phyloP scores from a whole-genome alignment of 1,284 basidiomycete species.

The Violaceomyces palustris region DNA sequence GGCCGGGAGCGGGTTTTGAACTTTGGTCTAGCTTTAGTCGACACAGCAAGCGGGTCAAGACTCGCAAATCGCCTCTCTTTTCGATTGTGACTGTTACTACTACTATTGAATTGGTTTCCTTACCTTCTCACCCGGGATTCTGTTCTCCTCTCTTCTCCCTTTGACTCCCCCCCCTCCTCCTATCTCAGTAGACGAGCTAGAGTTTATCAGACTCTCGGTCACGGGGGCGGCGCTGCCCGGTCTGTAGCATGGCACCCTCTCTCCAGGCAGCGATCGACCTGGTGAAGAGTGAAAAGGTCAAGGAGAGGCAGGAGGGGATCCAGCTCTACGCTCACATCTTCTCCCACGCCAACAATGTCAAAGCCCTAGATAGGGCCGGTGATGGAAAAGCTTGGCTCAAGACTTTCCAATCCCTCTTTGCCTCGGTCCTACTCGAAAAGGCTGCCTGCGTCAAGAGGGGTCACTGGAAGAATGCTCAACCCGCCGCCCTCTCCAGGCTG shows the following conservation, averaged over 20 bases:
- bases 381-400: conserved; percentile 61
- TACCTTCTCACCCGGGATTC: no score
- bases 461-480: conserved; percentile 46
- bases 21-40: no score
- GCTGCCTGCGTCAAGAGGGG: conserved; percentile 59
- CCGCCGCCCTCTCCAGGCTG: conserved; percentile 61
- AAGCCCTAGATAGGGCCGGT: conserved; percentile 60
- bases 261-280: conserved; percentile 28
- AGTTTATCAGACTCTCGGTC: no score
- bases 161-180: no score
- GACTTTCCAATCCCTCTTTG: conserved; percentile 70
- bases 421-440: conserved; percentile 64
- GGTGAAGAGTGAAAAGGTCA: conserved; percentile 60
- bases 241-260: conserved; percentile 23
- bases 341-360: conserved; percentile 58
- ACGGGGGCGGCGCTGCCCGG: no score
- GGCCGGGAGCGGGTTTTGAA: no score
- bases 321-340: conserved; percentile 63
- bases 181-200: no score
- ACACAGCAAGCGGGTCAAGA: no score
- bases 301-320: conserved; percentile 67
- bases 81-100: no score
- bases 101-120: no score
- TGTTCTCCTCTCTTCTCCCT: no score
- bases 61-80: no score